Percentiles rank a stretch among this genome's conserved stretches.
Conservation (phyloP, 2,329 filamentous ascomycete genomes). For the Paramyrothecium sp. region DNA sequence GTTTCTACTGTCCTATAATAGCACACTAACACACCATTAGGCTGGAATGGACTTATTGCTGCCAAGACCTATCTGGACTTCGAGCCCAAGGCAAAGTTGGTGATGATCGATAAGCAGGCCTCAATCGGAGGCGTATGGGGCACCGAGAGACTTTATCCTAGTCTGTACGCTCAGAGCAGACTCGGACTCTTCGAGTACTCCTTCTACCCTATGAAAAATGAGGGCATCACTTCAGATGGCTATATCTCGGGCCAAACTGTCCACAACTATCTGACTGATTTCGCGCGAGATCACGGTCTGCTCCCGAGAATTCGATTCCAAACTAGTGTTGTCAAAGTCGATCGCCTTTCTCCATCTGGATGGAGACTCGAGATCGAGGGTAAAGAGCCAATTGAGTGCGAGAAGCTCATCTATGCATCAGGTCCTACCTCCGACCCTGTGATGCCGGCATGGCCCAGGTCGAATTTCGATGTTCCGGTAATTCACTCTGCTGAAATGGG, state of each 20-base stretch:
- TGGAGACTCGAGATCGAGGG: conserved; percentile 20
- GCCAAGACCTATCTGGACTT: conserved; percentile 25
- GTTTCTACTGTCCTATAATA: too few species aligned
- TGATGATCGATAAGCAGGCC: conserved; percentile 19
- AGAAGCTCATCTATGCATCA: conserved; percentile 20
- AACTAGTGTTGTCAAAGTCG: conserved; percentile 12
- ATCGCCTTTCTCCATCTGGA: conserved; percentile 4
- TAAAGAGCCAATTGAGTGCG: conserved; percentile 11
- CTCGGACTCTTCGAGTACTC: conserved; percentile 31
- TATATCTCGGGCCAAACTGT: conserved; percentile 27
- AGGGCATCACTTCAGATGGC: conserved; percentile 22
- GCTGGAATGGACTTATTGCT: conserved; percentile 23
- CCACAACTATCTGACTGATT: conserved; percentile 23
- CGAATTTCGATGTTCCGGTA: conserved; percentile 17
- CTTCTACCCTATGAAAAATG: conserved; percentile 25
- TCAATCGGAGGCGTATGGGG: conserved; percentile 24
- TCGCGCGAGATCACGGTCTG: conserved; percentile 21
- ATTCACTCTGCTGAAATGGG: conserved; percentile 25
- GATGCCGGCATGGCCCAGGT: conserved; percentile 15
- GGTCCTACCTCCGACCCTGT: conserved; percentile 19
- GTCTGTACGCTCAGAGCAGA: conserved; percentile 29
- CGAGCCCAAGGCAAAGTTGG: conserved; percentile 16
- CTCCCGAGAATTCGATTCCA: conserved; percentile 12
- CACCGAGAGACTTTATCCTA: conserved; percentile 23
- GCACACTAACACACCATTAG: conserved; percentile 5